These are phyloP conservation scores for Fraxinus pennsylvanica DNA, from an alignment of 257 asterid species.

Conservation along the genomic window DNA sequence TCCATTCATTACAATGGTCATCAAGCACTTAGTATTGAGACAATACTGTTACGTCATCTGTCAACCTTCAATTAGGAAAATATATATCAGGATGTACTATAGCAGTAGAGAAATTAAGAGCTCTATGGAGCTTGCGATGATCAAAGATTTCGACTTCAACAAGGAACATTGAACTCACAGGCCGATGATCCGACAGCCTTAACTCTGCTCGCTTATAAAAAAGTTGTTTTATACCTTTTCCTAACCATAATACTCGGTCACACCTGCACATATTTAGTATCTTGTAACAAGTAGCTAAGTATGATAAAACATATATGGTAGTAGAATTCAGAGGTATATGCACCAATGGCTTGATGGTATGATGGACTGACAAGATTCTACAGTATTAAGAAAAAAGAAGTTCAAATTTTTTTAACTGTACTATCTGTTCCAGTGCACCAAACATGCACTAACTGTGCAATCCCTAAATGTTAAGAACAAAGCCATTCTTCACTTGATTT, in stretches of 20 bases:
- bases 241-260: conserved; percentile 88
- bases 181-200: conserved; percentile 81
- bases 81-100: conserved; percentile 61
- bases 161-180: conserved; percentile 67
- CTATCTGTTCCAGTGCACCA: neutral
- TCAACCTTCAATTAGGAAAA: conserved; percentile 35
- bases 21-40: neutral
- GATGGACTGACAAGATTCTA: neutral
- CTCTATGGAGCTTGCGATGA: conserved; percentile 78
- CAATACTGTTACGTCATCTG: neutral
- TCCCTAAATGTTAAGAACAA: neutral
- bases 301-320: neutral
- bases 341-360: neutral
- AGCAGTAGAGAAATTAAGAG: conserved; percentile 63
- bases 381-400: neutral
- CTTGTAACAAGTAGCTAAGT: neutral
- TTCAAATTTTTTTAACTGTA: too few species aligned
- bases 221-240: conserved; percentile 82
- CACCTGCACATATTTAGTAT: conserved; percentile 57
- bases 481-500: neutral
- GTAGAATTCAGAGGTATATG: neutral
- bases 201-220: conserved; percentile 65
- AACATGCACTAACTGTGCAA: neutral
- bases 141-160: conserved; percentile 81
- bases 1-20: neutral